Base-by-base conservation (phyloP, 1,284 basidiomycete genomes). In the Ganoderma resinaceum region DNA sequence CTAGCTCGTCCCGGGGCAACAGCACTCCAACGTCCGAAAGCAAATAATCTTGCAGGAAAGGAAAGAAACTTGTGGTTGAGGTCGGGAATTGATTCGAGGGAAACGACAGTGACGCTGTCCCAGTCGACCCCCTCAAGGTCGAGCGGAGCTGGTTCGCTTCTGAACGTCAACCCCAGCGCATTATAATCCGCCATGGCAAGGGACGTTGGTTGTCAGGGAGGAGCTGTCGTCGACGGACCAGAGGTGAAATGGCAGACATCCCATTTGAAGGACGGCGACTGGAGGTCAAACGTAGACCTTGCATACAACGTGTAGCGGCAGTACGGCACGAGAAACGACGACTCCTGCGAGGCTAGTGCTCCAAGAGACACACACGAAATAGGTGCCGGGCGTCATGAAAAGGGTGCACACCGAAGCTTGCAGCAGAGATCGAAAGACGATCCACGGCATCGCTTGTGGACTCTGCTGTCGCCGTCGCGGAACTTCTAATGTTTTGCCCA, bases 21-120 rank as follows among this genome's bases (percentile, higher is more conserved):
- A 31, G 35, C 11, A 5, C 62, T 61, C 66, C 66, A 64, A 29
- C 62, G 57, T 16, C 59, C 52, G 1, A 67, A 23, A 7, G 46
- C n/a, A 14, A 33, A 35, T 2, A 52, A 33, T 16, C 55, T 29
- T 29, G 43, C 18, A n/a, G 52, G 65, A 12, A 64, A 64, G 14
- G 46, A 46, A 8, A 58, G 62, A 23, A 58, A 14, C 35, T 65
- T 62, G 58, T 59, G 42, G 46, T 68, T 60, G n/a, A 42, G n/a
- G 26, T 49, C 43, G 20, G 42, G 52, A 26, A 68, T 37, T 18
- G 62, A 64, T 26, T 68, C 46, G 4, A 68, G 59, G 2, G 63
- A 65, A 18, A 65, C 63, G 23, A 68, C 37, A 18, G 67, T 68
- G 14, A 65, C 40, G 63, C 59, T 62, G 52, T 68, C 67, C 67